Conservation (phyloP, 202 grass and related monocot species). For the Panicum virgatum region DNA sequence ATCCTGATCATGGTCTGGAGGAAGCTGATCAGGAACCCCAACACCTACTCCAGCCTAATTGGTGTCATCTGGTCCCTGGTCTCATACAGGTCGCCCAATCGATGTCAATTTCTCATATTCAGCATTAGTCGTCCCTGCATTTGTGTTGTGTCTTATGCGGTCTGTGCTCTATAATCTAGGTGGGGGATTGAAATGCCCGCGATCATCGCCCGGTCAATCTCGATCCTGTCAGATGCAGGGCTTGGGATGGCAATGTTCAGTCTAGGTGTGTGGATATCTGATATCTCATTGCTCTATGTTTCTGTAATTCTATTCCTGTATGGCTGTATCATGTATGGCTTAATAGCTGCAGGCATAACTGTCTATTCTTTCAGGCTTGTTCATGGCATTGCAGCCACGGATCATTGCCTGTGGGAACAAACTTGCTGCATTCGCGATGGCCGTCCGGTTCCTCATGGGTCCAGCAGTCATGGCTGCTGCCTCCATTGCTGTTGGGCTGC, state of each 20-base stretch:
- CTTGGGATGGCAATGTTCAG: conserved; percentile 99
- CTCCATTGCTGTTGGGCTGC: conserved; percentile 70
- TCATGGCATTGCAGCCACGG: conserved; percentile 91
- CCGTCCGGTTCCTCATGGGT: conserved; percentile 64
- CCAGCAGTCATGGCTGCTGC: conserved; percentile 82
- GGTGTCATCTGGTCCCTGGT: conserved; percentile 89
- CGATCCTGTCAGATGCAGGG: conserved; percentile 74
- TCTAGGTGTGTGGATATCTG: conserved; percentile 47
- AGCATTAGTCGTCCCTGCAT: not conserved
- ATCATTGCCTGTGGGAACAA: conserved; percentile 92
- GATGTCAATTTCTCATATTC: not conserved
- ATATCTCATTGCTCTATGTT: not conserved
- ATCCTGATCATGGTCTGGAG: conserved; percentile 99
- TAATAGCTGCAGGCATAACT: not conserved
- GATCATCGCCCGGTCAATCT: conserved; percentile 68
- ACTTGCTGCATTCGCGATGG: conserved; percentile 68
- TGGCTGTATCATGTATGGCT: not conserved
- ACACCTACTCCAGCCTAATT: conserved; percentile 91
- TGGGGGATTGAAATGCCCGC: conserved; percentile 82
- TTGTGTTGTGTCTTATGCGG: not conserved
- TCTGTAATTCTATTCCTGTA: not conserved
- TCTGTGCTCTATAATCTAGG: not conserved
- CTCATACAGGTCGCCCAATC: conserved; percentile 42
- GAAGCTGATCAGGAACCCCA: conserved; percentile 96
- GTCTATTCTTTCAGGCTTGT: conserved; percentile 55